phyloP scores from a whole-genome alignment of 495 filamentous ascomycete species.

The Trichoderma virens region DNA sequence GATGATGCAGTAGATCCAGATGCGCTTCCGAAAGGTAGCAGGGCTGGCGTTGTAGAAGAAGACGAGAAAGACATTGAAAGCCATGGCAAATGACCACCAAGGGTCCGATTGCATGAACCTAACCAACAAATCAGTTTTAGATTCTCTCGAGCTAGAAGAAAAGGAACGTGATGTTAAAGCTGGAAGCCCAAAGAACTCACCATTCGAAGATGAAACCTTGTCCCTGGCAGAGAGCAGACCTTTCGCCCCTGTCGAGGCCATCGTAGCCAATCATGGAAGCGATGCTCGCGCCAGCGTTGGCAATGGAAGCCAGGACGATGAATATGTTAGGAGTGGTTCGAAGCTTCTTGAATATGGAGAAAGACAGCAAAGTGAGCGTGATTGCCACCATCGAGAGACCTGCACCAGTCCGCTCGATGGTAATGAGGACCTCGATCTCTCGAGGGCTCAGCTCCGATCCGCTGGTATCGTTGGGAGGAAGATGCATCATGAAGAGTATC shows the following conservation, averaged over 20 bases:
- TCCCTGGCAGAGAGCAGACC: conserved; percentile 56
- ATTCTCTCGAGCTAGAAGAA: neutral
- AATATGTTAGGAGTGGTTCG: conserved; percentile 76
- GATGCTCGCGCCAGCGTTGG: conserved; percentile 69
- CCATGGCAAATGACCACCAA: conserved; percentile 66
- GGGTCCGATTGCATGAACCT: conserved; percentile 55
- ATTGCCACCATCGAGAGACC: conserved; percentile 61
- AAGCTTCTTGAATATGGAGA: conserved; percentile 48
- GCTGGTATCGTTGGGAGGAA: neutral
- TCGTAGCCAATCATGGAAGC: conserved; percentile 62
- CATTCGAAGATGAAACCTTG: conserved; percentile 68
- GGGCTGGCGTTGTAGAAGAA: conserved; percentile 69
- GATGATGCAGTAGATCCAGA: conserved; percentile 59
- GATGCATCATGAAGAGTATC: neutral
- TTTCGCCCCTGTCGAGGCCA: conserved; percentile 42
- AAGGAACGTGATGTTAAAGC: neutral
- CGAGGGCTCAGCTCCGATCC: neutral
- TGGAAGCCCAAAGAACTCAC: conserved; percentile 23
- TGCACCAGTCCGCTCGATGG: conserved; percentile 40
- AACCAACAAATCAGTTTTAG: neutral
- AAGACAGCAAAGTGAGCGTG: conserved; percentile 63
- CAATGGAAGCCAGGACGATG: conserved; percentile 75
- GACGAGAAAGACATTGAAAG: conserved; percentile 76
- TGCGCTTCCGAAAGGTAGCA: conserved; percentile 53
- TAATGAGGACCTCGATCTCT: conserved; percentile 26